phyloP scores from a whole-genome alignment of 2,329 filamentous ascomycete species.

The Venturia asperata region DNA sequence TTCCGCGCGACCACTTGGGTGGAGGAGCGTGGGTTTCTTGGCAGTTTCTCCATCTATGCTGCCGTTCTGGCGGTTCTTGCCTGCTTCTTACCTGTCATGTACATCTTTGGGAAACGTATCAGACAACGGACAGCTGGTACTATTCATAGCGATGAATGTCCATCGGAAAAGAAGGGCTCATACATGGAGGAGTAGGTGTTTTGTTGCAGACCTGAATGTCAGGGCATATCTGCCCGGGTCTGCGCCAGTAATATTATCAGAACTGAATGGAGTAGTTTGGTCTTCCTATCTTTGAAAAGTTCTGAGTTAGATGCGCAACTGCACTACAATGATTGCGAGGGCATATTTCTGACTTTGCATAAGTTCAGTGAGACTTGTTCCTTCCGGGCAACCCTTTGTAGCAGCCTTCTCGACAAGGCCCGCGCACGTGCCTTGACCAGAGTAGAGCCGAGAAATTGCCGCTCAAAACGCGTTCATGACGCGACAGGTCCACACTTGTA shows the following conservation, averaged over 20 bases:
- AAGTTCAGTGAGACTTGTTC: too few species aligned
- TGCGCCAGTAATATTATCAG: too few species aligned
- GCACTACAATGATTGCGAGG: too few species aligned
- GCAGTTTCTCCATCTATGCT: constrained; percentile 28
- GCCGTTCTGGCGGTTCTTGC: constrained; percentile 25
- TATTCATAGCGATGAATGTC: not conserved
- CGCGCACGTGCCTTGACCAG: not conserved
- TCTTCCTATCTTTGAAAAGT: too few species aligned
- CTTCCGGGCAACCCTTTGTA: too few species aligned
- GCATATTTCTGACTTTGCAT: too few species aligned
- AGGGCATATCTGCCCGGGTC: too few species aligned
- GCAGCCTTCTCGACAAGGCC: not conserved
- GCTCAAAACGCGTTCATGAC: not conserved
- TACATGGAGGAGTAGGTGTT: constrained; percentile 11
- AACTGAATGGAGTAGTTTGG: too few species aligned
- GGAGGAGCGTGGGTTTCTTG: constrained; percentile 25
- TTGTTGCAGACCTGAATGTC: too few species aligned
- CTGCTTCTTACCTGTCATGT: constrained; percentile 26
- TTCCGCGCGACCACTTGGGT: constrained; percentile 28
- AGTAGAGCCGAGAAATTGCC: not conserved
- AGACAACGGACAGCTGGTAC: constrained; percentile 18
- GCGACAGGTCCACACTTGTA: not conserved
- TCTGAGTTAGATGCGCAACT: too few species aligned
- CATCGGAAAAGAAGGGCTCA: constrained; percentile 7
- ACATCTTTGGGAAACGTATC: constrained; percentile 21